These are phyloP conservation scores for Trifolium subterraneum DNA, from an alignment of 306 rosid genomes.

Conservation along the genomic window DNA sequence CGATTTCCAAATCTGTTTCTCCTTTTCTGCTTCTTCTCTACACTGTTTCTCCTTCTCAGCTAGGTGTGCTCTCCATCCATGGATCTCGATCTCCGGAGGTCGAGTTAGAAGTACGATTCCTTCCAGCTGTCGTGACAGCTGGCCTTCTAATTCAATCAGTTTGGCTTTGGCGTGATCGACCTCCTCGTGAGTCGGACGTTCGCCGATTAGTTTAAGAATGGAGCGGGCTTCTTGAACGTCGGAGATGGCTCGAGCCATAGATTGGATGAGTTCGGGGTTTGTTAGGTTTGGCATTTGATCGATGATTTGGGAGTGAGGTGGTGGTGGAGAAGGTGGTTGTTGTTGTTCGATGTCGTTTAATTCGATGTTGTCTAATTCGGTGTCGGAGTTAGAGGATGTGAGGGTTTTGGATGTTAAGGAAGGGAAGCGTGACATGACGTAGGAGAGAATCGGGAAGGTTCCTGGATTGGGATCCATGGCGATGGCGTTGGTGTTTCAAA, in stretches of 20 bases:
- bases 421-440: constrained; percentile 78
- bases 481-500: background rate
- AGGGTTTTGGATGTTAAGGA: constrained; percentile 39
- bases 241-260: constrained; percentile 70
- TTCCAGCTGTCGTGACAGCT: constrained; percentile 61
- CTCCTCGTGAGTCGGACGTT: constrained; percentile 80
- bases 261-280: constrained; percentile 66
- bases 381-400: constrained; percentile 1
- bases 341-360: constrained; percentile 57
- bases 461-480: constrained; percentile 86
- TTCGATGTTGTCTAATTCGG: background rate
- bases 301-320: constrained; percentile 35
- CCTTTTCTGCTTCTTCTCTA: constrained; percentile 66
- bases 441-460: constrained; percentile 81
- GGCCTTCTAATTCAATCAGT: constrained; percentile 59
- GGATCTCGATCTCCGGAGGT: constrained; percentile 69
- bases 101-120: constrained; percentile 60
- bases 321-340: constrained; percentile 40
- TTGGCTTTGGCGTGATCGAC: constrained; percentile 68
- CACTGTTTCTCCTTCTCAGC: constrained; percentile 65
- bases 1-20: constrained; percentile 57
- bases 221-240: constrained; percentile 80
- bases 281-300: constrained; percentile 65
- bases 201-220: constrained; percentile 73
- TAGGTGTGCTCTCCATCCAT: constrained; percentile 65